Evolutionary conservation across 371 early-diverging fungal species (phyloP), one percentile per base, ranked within the genome.

Genomic region (Apophysomyces trapeziformis): DNA sequence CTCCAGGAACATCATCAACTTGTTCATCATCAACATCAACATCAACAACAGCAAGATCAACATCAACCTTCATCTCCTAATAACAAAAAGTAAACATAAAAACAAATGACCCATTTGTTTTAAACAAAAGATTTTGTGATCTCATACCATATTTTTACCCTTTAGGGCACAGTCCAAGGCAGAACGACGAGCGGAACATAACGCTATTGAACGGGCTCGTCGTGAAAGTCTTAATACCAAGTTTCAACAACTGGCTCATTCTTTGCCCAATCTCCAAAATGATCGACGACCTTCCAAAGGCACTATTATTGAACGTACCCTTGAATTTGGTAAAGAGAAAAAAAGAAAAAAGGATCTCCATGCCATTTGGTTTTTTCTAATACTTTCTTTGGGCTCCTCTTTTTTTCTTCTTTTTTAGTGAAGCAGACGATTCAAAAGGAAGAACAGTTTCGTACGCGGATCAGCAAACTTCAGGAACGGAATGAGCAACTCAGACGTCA

Each of bases 201-300:
- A 92, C 64, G 92, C 92, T 8, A 90, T 87, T 56, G 92, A 92
- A 69, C 79, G 92, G 59, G 90, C 90, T 47, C 84, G 92, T 58
- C 87, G 92, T 36, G 92, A 92, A 70, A 85, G 80, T 38, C 79
- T 92, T 50, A 90, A 90, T 76, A 79, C 79, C 14, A 85, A 89
- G 60, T 90, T 92, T 68, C 89, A 88, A 68, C 90, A 91, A 60
- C 72, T 92, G 32, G 92, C 92, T 9, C 82, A 85, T 63, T 79
- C 85, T 8, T 74, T 92, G 45, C 92, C 92, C 13, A 83, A 88
- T 44, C 82, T 92, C 21, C 79, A 79, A 67, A 82, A 89, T 58
- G 89, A 89, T 61, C 83, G 87, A 63, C 85, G 89, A 45, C 92
- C 91, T 37, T 89, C 89, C 43, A 92, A 92, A 71, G 84, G 88